phyloP scores from a whole-genome alignment of 2,329 filamentous ascomycete species.

The Sclerotinia sclerotiorum region DNA sequence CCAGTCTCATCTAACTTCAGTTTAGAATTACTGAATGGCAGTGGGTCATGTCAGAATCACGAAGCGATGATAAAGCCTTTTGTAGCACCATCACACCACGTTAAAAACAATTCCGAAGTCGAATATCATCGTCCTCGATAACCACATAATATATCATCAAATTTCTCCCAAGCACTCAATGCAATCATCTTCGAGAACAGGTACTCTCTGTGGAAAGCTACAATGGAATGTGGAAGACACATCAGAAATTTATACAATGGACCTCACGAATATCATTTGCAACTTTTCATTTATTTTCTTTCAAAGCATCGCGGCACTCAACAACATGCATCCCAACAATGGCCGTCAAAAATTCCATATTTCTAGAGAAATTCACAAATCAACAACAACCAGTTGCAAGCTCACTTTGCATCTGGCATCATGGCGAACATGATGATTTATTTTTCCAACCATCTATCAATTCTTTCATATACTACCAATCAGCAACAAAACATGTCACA shows the following conservation, averaged over 20 bases:
- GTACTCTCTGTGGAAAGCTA: neutral
- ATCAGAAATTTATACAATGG: too few relatives aligned
- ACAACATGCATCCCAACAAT: neutral
- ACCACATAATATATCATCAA: neutral
- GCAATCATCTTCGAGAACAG: neutral
- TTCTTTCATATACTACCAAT: constrained; percentile 11
- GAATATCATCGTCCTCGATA: neutral
- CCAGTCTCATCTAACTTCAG: neutral
- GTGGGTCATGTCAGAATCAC: neutral
- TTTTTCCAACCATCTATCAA: neutral
- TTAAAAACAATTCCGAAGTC: neutral
- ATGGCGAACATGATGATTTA: neutral
- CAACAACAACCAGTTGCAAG: neutral
- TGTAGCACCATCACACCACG: neutral
- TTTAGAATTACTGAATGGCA: neutral
- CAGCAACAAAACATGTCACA: constrained; percentile 85
- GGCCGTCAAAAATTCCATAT: neutral
- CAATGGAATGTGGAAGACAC: neutral
- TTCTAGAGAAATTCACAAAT: neutral
- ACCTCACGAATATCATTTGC: too few relatives aligned
- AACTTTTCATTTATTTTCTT: too few relatives aligned
- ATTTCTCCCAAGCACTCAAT: neutral
- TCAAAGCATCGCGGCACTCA: neutral
- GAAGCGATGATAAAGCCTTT: neutral
- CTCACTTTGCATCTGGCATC: neutral